These are phyloP conservation scores for Talaromyces sp. DNA, from an alignment of 2,329 filamentous ascomycete species.

Conservation along the genomic window DNA sequence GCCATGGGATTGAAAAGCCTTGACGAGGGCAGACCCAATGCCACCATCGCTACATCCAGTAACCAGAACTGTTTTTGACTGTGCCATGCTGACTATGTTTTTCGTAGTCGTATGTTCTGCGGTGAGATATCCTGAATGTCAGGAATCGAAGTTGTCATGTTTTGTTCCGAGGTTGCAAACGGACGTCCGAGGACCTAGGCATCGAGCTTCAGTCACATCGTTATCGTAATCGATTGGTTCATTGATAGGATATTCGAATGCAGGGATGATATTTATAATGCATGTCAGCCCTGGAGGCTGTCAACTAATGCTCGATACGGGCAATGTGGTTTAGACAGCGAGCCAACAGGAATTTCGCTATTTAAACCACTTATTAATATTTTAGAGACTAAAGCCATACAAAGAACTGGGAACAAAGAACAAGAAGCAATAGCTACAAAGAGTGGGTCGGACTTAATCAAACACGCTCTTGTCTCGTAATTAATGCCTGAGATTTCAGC, in stretches of 20 bases:
- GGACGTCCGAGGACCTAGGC: neutral
- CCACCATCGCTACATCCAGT: slow-evolving; percentile 39
- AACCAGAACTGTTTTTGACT: slow-evolving; percentile 29
- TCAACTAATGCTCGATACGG: neutral
- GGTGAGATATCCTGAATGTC: neutral
- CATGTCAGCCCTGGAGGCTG: neutral
- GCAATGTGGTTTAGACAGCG: neutral
- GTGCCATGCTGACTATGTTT: neutral
- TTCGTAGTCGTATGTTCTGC: neutral
- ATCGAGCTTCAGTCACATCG: neutral
- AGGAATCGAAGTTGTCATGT: neutral
- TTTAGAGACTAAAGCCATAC: neutral
- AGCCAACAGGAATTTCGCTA: neutral
- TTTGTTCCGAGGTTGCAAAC: neutral
- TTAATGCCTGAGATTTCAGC: neutral
- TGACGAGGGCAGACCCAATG: slow-evolving; percentile 35
- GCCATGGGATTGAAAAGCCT: slow-evolving; percentile 31
- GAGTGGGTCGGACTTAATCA: neutral
- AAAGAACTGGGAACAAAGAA: neutral
- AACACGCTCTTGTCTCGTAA: neutral
- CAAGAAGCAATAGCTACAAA: neutral
- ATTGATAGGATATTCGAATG: neutral
- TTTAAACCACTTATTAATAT: neutral
- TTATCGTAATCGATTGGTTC: neutral
- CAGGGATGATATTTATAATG: neutral